These are phyloP conservation scores for Endoconidiophora polonica DNA, from an alignment of 2,329 filamentous ascomycete genomes.

Conservation along the genomic window DNA sequence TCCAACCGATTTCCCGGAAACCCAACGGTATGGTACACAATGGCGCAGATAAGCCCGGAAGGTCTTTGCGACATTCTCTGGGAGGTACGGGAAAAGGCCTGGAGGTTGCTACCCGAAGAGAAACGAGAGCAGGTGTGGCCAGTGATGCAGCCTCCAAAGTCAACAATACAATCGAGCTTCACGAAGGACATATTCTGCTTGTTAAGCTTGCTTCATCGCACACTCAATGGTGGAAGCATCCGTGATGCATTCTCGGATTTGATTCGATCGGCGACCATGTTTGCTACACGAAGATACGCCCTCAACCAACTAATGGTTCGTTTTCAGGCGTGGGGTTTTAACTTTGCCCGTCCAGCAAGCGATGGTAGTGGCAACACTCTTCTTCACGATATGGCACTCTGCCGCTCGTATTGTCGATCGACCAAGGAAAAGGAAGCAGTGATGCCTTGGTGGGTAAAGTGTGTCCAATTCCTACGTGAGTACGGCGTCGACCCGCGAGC, in stretches of 20 bases:
- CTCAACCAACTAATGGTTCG: slow-evolving; percentile 2
- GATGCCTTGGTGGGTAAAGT: slow-evolving; percentile 7
- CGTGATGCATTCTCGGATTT: slow-evolving; percentile 3
- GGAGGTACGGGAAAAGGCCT: slow-evolving; percentile 11
- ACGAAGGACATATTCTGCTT: neutral
- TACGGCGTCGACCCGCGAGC: slow-evolving; percentile 5
- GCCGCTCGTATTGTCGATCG: neutral
- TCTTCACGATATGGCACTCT: slow-evolving; percentile 9
- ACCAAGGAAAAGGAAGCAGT: neutral
- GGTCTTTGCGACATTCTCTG: slow-evolving; percentile 6
- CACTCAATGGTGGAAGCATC: neutral
- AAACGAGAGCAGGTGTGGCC: slow-evolving; percentile 1
- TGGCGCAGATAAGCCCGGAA: slow-evolving; percentile 1
- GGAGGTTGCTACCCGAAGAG: slow-evolving; percentile 1
- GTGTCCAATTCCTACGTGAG: slow-evolving; percentile 1
- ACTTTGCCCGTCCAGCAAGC: neutral
- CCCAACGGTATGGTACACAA: slow-evolving; percentile 4
- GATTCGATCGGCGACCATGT: slow-evolving; percentile 1
- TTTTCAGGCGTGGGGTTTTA: slow-evolving; percentile 6
- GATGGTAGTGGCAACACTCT: slow-evolving; percentile 4
- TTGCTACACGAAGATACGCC: slow-evolving; percentile 7
- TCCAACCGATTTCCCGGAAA: slow-evolving; percentile 7
- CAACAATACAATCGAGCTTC: neutral
- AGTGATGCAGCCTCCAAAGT: slow-evolving; percentile 11
- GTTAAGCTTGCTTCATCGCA: slow-evolving; percentile 5